These are phyloP conservation scores for Ceratobasidium sp. DNA, from an alignment of 1,284 basidiomycete species.

Conservation along the genomic window DNA sequence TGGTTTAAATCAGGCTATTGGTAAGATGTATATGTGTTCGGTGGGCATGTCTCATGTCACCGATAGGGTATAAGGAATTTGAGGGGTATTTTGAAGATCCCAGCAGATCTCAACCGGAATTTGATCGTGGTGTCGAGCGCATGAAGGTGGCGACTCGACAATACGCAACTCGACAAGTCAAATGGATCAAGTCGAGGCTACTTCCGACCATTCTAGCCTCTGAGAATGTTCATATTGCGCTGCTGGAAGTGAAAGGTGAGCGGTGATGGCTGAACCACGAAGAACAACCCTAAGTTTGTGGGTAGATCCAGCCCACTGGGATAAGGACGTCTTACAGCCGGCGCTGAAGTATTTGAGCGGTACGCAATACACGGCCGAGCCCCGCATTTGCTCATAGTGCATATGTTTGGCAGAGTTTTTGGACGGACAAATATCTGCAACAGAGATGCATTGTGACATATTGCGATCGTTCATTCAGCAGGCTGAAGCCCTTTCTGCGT, in stretches of 20 bases:
- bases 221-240: slow-evolving; percentile 58
- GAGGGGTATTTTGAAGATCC: slow-evolving; percentile 66
- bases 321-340: slow-evolving; percentile 46
- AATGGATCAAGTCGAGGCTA: slow-evolving; percentile 93
- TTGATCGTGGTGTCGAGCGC: slow-evolving; percentile 70
- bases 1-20: slow-evolving; percentile 81
- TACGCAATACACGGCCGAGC: background rate
- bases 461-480: slow-evolving; percentile 11
- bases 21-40: slow-evolving; percentile 57
- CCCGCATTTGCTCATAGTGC: slow-evolving; percentile 52
- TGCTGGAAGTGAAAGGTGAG: slow-evolving; percentile 82
- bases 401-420: slow-evolving; percentile 54
- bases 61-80: slow-evolving; percentile 60
- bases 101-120: slow-evolving; percentile 60
- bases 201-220: slow-evolving; percentile 76
- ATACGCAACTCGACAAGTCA: slow-evolving; percentile 91
- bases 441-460: background rate
- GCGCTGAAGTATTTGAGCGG: background rate
- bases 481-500: background rate
- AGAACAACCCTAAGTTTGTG: slow-evolving; percentile 11
- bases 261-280: slow-evolving; percentile 44
- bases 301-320: slow-evolving; percentile 66
- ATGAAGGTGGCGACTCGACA: slow-evolving; percentile 91
- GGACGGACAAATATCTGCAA: slow-evolving; percentile 56
- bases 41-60: background rate